Percentiles rank a stretch among this genome's conserved stretches.
Conservation (phyloP, 139 green algal species). For the Chlamydomonas incerta region DNA sequence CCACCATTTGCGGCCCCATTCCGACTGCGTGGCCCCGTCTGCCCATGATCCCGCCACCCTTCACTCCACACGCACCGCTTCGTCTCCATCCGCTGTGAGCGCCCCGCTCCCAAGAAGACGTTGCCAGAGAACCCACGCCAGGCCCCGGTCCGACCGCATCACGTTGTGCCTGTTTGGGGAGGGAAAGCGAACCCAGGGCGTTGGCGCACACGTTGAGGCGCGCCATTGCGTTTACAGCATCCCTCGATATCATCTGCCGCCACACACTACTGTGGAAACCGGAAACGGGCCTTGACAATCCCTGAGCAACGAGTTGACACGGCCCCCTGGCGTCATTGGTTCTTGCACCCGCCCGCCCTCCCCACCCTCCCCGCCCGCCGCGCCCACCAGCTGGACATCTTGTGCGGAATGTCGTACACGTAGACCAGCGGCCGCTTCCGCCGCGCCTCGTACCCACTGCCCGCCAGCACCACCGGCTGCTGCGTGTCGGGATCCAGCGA, state of each 20-base stretch:
- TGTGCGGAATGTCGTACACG: constrained; percentile 46
- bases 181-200: too few relatives aligned
- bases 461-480: constrained; percentile 19
- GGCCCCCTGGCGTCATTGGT: too few relatives aligned
- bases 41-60: too few relatives aligned
- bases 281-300: too few relatives aligned
- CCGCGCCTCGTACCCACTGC: constrained; percentile 12
- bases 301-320: too few relatives aligned
- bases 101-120: constrained; percentile 23
- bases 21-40: too few relatives aligned
- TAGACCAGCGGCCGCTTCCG: constrained; percentile 26
- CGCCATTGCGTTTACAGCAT: too few relatives aligned
- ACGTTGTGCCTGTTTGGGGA: constrained; percentile 44
- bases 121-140: constrained; percentile 29
- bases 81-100: constrained; percentile 14
- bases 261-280: too few relatives aligned
- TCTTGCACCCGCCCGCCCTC: neutral
- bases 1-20: too few relatives aligned
- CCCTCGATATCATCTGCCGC: too few relatives aligned
- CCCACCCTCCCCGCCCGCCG: neutral
- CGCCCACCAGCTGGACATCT: constrained; percentile 8
- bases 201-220: too few relatives aligned
- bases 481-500: neutral
- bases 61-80: neutral
- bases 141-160: neutral